These are phyloP conservation scores for Citrus hindsii DNA, from an alignment of 345 rosid species.

Conservation along the genomic window DNA sequence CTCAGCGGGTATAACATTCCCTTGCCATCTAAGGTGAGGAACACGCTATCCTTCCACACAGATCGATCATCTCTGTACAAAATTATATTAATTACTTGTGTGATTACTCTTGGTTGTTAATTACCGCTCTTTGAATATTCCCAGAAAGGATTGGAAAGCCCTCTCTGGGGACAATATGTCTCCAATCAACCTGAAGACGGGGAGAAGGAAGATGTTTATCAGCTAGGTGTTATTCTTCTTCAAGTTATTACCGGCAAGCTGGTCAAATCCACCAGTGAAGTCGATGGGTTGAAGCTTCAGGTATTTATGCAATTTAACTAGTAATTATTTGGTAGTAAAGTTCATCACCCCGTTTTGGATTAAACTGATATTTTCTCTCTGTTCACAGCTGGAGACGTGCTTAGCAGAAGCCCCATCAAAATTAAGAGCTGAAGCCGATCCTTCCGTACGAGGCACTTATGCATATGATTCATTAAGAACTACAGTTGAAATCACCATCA, in stretches of 20 bases:
- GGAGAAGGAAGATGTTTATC: conserved; percentile 87
- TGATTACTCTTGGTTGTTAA: neutral
- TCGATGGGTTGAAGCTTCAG: conserved; percentile 54
- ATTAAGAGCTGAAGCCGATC: conserved; percentile 46
- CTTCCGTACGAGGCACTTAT: conserved; percentile 56
- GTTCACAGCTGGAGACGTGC: conserved; percentile 53
- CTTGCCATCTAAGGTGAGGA: conserved; percentile 58
- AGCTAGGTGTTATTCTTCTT: conserved; percentile 67
- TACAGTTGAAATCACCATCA: conserved; percentile 61
- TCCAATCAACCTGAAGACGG: conserved; percentile 20
- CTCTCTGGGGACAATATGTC: conserved; percentile 23
- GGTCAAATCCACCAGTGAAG: conserved; percentile 39
- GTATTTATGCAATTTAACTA: conserved; percentile 20
- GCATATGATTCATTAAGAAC: conserved; percentile 83
- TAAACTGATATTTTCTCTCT: neutral
- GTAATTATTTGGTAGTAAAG: neutral
- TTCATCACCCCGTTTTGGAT: neutral
- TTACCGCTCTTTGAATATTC: neutral
- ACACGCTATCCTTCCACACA: too few relatives aligned
- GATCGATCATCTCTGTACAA: too few relatives aligned
- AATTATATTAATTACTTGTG: too few relatives aligned
- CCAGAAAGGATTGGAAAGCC: conserved; percentile 58
- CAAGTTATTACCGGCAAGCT: conserved; percentile 66
- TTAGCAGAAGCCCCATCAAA: conserved; percentile 58
- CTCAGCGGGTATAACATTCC: conserved; percentile 67